Conservation (phyloP, 2,329 filamentous ascomycete genomes). For the Claviceps fusiformis region DNA sequence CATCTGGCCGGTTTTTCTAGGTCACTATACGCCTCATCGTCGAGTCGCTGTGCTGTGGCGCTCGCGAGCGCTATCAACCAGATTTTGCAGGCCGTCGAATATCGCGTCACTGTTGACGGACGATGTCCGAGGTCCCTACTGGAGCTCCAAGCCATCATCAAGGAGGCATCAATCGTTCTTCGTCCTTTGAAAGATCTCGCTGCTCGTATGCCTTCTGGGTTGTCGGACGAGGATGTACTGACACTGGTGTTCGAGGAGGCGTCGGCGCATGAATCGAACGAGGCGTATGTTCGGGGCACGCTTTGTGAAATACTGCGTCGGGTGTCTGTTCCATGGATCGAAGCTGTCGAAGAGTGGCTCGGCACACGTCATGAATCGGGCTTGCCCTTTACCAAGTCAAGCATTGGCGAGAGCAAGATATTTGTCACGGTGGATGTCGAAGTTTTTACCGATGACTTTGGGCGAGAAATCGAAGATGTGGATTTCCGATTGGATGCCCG, state of each 20-base stretch:
- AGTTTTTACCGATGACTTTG: slow-evolving; percentile 43
- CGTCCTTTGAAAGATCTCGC: slow-evolving; percentile 38
- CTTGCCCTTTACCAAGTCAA: slow-evolving; percentile 35
- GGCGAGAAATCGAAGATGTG: slow-evolving; percentile 39
- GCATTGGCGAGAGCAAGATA: slow-evolving; percentile 31
- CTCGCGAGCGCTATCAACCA: slow-evolving; percentile 36
- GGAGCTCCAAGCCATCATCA: slow-evolving; percentile 36
- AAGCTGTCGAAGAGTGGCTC: slow-evolving; percentile 60
- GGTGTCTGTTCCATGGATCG: slow-evolving; percentile 52
- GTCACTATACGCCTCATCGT: slow-evolving; percentile 28
- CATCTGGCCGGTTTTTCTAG: slow-evolving; percentile 34
- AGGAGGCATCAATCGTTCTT: slow-evolving; percentile 34
- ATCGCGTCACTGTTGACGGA: slow-evolving; percentile 30
- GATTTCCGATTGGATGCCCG: slow-evolving; percentile 51
- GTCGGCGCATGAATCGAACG: slow-evolving; percentile 49
- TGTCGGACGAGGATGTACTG: slow-evolving; percentile 47
- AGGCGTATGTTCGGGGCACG: slow-evolving; percentile 46
- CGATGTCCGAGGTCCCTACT: slow-evolving; percentile 33
- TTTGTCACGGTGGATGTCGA: slow-evolving; percentile 48
- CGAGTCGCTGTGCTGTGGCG: slow-evolving; percentile 35
- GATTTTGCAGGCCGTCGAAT: slow-evolving; percentile 35
- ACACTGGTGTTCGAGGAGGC: slow-evolving; percentile 48
- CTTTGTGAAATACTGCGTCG: slow-evolving; percentile 53
- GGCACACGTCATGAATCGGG: slow-evolving; percentile 49
- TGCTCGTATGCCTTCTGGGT: slow-evolving; percentile 27